A percentile compares a stretch with the other conserved stretches of the same genome.
phyloP scores from a whole-genome alignment of 768 basidiomycete species.

The Pleurotus sapidus region DNA sequence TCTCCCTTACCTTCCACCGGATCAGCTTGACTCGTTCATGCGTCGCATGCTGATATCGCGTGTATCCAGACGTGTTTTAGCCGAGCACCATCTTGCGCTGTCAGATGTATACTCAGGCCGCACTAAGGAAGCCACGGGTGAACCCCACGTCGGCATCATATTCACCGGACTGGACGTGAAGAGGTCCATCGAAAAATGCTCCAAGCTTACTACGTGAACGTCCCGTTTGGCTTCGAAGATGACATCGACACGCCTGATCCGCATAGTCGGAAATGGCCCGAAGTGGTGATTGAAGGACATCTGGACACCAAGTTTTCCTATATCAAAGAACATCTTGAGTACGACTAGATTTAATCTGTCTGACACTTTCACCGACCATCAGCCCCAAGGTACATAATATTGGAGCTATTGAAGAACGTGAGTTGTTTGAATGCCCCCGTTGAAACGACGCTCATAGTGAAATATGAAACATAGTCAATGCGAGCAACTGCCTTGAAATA shows the following conservation, averaged over 20 bases:
- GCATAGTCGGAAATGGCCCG: slow-evolving; percentile 45
- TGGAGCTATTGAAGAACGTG: slow-evolving; percentile 89
- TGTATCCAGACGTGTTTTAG: slow-evolving; percentile 85
- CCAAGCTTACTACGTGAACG: slow-evolving; percentile 52
- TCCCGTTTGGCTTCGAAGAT: slow-evolving; percentile 41
- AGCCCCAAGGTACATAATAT: slow-evolving; percentile 68
- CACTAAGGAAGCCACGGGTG: slow-evolving; percentile 28
- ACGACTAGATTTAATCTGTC: slow-evolving; percentile 19
- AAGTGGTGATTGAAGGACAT: slow-evolving; percentile 73
- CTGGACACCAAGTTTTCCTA: slow-evolving; percentile 71
- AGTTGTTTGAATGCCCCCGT: slow-evolving; percentile 18
- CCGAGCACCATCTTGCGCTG: slow-evolving; percentile 85
- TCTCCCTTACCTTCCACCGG: slow-evolving; percentile 77
- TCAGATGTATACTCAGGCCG: slow-evolving; percentile 52
- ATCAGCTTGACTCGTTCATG: slow-evolving; percentile 84
- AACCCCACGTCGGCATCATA: slow-evolving; percentile 81
- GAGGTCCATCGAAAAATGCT: slow-evolving; percentile 70
- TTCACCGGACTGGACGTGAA: slow-evolving; percentile 71
- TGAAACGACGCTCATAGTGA: too few species aligned
- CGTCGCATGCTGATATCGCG: slow-evolving; percentile 88
- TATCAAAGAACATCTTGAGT: slow-evolving; percentile 87
- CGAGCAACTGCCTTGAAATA: slow-evolving; percentile 61
- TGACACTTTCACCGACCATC: slow-evolving; percentile 5
- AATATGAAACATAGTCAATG: slow-evolving; percentile 52
- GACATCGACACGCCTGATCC: slow-evolving; percentile 19